Evolutionary conservation across 352 stramenopile species (phyloP), one percentile per base, ranked within the genome.

Genomic region (Globisporangium irregulare): DNA sequence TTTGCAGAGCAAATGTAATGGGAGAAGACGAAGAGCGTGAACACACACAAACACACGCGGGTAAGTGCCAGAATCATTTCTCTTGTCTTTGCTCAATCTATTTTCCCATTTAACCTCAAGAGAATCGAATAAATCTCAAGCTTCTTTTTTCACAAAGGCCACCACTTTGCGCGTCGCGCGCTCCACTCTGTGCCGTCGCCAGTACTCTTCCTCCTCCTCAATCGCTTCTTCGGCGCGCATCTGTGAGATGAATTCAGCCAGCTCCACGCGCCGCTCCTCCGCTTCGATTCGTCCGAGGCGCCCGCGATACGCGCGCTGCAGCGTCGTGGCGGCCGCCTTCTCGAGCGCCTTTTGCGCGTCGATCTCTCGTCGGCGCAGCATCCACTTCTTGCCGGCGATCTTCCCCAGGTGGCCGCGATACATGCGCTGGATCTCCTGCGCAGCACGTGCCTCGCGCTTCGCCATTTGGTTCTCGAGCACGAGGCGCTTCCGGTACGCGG

Each of bases 211-310:
- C 63, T 98, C 93, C 61, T 98, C 94, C 12, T 91, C 85, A 43
- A 92, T 88, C 22, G 91, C 90, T 66, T 98, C 94, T 59, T 97
- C 89, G 10, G 89, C 84, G 27, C 94, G 86, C 51, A 98, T 85
- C 43, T 95, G 81, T 27, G 91, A 90, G 59, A 98, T 97, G 69
- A 98, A 98, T 73, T 98, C 89, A 24, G 91, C 93, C 65, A 98
- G 86, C 65, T 98, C 93, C n/a, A 91, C 81, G 43, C 94, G 81
- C 27, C 83, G 68, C 32, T 95, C 86, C 57, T 93, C 87, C 8
- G 94, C 91, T n/a, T 78, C 75, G 20, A 93, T 75, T 32, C 94
- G 82, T 1, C 88, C 93, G 25, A 93, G 77, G 20, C 93, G 91
- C 6, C 94, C 94, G 9, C 94, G 80, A 64, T 91, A 98, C 8